Base-by-base conservation (phyloP, 352 stramenopile genomes). In the Peronospora belbahrii region DNA sequence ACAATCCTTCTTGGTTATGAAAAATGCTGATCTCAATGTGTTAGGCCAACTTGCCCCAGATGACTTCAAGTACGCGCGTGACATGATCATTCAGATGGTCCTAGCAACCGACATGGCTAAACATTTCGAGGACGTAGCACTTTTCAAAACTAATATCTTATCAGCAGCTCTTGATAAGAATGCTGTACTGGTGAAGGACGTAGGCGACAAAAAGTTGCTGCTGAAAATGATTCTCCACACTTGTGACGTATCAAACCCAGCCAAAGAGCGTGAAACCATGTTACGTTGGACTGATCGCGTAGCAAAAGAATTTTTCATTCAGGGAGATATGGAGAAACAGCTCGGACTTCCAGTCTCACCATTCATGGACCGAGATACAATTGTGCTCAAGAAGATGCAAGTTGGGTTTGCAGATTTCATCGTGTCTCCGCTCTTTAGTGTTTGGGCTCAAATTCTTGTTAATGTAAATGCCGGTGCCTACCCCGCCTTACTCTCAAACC, bases 371-470 rank as follows among this genome's bases (percentile, higher is more conserved):
- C 73, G 88, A 17, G 74, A 95, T 5, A 94, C 81, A 9, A 90
- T 94, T 48, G 84, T 94, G 30, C 67, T 96, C 32, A 86, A 89
- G 54, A 95, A 97, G 52, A 91, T 88, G 69, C 93, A 98, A 60
- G 71, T 97, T 3, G 87, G 87, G 13, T 98, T 98, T 56, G 91
- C 96, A 2, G 88, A 97, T 53, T 97, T 97, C 39, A 94, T 97
- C 36, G 88, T 96, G 6, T 59, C 74, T 5, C 88, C 88, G 19
- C 61, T 93, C 4, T 95, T 94, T 58, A 83, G 74, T 34, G 63
- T 92, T 17, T 94, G 83, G 83, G 72, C 76, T 3, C 81, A 94
- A 44, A 92, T 94, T 42, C 52, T 88, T 6, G 50, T 56, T 17
- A 83, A 83, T 32, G 52, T 94, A 4, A 87, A 90, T 44, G 18